These are phyloP conservation scores for Penicillium expansum DNA, from an alignment of 2,329 filamentous ascomycete genomes.

Conservation along the genomic window DNA sequence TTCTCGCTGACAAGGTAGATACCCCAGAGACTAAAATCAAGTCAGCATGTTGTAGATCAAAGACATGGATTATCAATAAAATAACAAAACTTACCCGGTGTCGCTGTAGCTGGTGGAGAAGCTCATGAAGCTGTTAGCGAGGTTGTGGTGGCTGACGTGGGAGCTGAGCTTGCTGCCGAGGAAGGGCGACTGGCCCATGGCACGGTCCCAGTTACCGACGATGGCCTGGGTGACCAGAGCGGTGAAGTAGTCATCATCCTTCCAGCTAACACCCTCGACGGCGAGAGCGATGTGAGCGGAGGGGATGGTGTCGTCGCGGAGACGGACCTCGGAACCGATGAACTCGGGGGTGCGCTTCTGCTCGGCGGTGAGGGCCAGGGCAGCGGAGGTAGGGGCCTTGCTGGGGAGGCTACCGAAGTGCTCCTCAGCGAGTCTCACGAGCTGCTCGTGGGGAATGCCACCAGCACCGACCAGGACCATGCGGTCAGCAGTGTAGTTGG, in stretches of 20 bases:
- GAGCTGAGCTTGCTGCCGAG: conserved; percentile 97
- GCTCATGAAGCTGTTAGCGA: conserved; percentile 99
- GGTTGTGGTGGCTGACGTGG: conserved; percentile 87
- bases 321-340: conserved; percentile 90
- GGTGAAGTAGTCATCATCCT: conserved; percentile 98
- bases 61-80: not conserved
- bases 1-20: conserved; percentile 97
- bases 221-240: conserved; percentile 96
- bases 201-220: conserved; percentile 99
- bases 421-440: conserved; percentile 95
- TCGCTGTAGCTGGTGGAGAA: conserved; percentile 99
- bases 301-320: conserved; percentile 93
- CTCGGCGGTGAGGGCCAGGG: conserved; percentile 67
- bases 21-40: conserved; percentile 78
- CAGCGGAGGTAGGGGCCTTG: conserved; percentile 70
- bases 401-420: conserved; percentile 80
- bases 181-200: conserved; percentile 95
- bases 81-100: conserved; percentile 71
- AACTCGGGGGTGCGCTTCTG: conserved; percentile 90
- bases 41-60: conserved; percentile 23
- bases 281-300: conserved; percentile 98
- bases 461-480: conserved; percentile 98
- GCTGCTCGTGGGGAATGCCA: conserved; percentile 87
- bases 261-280: conserved; percentile 99
- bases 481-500: conserved; percentile 98